Percentiles rank a stretch among this genome's conserved stretches.
Conservation (phyloP, 768 basidiomycete species). For the Obba rivulosa region DNA sequence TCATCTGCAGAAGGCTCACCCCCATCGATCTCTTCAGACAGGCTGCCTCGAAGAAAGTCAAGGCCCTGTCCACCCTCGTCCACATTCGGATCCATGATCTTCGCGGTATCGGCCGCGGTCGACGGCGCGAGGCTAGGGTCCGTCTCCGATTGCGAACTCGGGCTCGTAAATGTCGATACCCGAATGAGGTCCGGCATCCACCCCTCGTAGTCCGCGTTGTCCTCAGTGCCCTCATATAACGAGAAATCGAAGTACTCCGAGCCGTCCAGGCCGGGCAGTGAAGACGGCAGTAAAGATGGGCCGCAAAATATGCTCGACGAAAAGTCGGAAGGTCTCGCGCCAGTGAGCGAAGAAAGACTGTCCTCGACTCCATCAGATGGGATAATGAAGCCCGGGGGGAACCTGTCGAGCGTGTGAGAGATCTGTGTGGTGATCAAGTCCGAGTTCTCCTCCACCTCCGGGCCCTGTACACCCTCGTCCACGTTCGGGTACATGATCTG, state of each 20-base stretch:
- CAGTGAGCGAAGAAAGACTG: constrained; percentile 15
- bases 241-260: constrained; percentile 67
- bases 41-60: constrained; percentile 52
- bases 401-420: constrained; percentile 55
- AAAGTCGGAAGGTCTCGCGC: constrained; percentile 19
- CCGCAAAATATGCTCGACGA: not conserved
- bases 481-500: constrained; percentile 34
- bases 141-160: constrained; percentile 68
- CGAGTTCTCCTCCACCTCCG: constrained; percentile 33
- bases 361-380: constrained; percentile 29
- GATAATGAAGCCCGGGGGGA: constrained; percentile 50
- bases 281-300: constrained; percentile 17
- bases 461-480: constrained; percentile 30
- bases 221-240: constrained; percentile 49
- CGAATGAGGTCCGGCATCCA: constrained; percentile 71
- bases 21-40: constrained; percentile 61
- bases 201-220: constrained; percentile 56
- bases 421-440: constrained; percentile 41
- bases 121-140: constrained; percentile 43
- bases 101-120: constrained; percentile 37
- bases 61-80: constrained; percentile 31
- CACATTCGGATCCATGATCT: constrained; percentile 34
- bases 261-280: constrained; percentile 35
- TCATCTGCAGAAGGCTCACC: constrained; percentile 65
- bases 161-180: constrained; percentile 75